A percentile compares a stretch with the other conserved stretches of the same genome.
Conservation (phyloP, 768 basidiomycete species). For the Collybia nuda region DNA sequence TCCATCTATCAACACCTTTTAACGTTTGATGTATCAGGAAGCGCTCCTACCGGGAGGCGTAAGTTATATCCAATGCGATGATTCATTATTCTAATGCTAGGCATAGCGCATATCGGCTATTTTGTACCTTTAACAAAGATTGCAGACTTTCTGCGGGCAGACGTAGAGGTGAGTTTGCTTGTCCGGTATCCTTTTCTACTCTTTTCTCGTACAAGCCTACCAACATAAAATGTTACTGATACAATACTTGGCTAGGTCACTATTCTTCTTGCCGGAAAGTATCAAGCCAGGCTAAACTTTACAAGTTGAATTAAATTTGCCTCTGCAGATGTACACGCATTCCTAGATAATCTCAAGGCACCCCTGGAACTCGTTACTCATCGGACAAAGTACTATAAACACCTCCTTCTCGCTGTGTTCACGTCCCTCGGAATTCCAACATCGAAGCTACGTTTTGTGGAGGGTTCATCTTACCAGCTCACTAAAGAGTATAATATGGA, state of each 20-base stretch:
- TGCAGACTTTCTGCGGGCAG: slow-evolving; percentile 91
- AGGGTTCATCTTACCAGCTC: slow-evolving; percentile 93
- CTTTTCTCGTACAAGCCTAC: not conserved
- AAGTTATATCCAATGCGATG: slow-evolving; percentile 26
- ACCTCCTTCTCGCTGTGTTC: slow-evolving; percentile 80
- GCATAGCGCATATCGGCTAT: slow-evolving; percentile 92
- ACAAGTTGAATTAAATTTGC: not conserved
- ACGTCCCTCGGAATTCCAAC: slow-evolving; percentile 88
- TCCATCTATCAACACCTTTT: slow-evolving; percentile 3
- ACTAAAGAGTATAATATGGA: slow-evolving; percentile 91
- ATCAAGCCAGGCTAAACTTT: not conserved
- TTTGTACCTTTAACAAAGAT: slow-evolving; percentile 95
- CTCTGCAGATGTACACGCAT: slow-evolving; percentile 86
- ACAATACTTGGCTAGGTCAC: slow-evolving; percentile 50
- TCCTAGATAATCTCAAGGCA: slow-evolving; percentile 96
- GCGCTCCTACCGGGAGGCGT: slow-evolving; percentile 95
- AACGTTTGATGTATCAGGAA: slow-evolving; percentile 54
- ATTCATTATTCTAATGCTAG: slow-evolving; percentile 8
- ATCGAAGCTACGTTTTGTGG: slow-evolving; percentile 77
- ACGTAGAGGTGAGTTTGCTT: slow-evolving; percentile 69
- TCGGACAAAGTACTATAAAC: slow-evolving; percentile 89
- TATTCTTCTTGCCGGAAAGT: slow-evolving; percentile 74
- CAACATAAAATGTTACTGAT: not conserved
- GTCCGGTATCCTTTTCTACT: not conserved
- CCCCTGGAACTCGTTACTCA: slow-evolving; percentile 88